Evolutionary conservation across 2,329 filamentous ascomycete genomes (phyloP), one percentile per base, ranked within the genome.

Genomic region (Botrytis cinerea): DNA sequence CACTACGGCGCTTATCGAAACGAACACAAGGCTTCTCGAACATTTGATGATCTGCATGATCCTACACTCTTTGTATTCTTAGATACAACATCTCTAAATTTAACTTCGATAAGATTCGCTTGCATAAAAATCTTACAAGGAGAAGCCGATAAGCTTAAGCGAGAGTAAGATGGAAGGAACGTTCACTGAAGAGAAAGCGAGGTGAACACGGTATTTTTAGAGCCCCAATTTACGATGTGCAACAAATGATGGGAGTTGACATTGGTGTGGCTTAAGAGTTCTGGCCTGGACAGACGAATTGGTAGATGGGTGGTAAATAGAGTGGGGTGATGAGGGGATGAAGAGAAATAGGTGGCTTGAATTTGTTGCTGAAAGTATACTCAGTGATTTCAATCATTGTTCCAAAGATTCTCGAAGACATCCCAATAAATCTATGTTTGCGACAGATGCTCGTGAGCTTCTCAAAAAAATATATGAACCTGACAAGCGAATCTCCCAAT

Each of bases 171-270:
- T 62, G 35, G 25, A 63, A 63, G 61, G 38, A 45, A 28, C 4
- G 61, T 28, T 57, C n/a, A 18, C 14, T 28, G 14, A 18, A 57
- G 14, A 28, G n/a, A 57, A 57, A 18, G 51, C 2, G n/a, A 40
- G 8, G 25, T n/a, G 28, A 38, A 43, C 2, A 18, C 20, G 38
- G 8, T 63, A 63, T 63, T 63, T 63, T 45, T 28, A 45, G 61
- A 63, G 61, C 61, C 38, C 38, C 61, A 63, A 63, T 43, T n/a
- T 63, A 63, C 38, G 61, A 63, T 43, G 16, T 63, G 61, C 61
- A 63, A 63, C 61, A 63, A 45, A 45, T 7, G 8, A 12, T 63
- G 20, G 16, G 5, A 5, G 2, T 32, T n/a, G 25, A 16, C 1
- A 10, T 32, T 9, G 16, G 4, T 63, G 16, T 43, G 60, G n/a